Conservation (phyloP, 352 stramenopile species). For the Pythium coloratum region DNA sequence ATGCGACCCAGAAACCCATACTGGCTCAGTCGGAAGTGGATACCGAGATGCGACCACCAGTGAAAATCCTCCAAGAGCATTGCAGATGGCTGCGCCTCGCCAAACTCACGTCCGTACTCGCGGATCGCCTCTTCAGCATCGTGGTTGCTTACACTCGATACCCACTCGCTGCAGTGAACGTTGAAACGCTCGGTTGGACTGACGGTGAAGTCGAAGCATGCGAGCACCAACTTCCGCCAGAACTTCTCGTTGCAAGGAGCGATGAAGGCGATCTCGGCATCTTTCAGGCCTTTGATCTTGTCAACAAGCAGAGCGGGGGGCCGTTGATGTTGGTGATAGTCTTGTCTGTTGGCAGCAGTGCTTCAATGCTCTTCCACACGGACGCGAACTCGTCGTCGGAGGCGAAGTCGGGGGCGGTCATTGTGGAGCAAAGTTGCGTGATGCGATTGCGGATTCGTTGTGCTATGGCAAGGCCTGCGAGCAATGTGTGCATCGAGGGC, state of each 20-base stretch:
- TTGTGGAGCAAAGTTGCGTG: background rate
- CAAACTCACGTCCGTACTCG: background rate
- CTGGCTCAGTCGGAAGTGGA: conserved; percentile 1
- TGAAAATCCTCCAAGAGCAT: background rate
- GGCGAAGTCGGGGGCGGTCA: background rate
- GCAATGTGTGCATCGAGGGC: too few species aligned
- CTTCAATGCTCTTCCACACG: background rate
- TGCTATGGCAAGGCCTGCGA: too few species aligned
- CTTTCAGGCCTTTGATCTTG: background rate
- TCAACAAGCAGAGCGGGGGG: background rate
- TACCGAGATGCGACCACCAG: background rate
- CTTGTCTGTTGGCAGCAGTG: background rate
- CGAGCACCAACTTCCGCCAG: background rate
- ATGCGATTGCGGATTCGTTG: too few species aligned
- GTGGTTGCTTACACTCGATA: too few species aligned
- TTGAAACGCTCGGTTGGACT: background rate
- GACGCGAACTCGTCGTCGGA: background rate
- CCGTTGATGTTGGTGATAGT: background rate
- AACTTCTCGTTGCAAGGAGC: background rate
- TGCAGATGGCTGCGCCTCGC: background rate
- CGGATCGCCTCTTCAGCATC: background rate
- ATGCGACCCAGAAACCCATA: background rate
- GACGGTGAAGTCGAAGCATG: background rate
- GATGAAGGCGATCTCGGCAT: background rate
- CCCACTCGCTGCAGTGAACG: background rate